phyloP scores from a whole-genome alignment of 1,284 basidiomycete genomes.

The Chondrostereum purpureum region DNA sequence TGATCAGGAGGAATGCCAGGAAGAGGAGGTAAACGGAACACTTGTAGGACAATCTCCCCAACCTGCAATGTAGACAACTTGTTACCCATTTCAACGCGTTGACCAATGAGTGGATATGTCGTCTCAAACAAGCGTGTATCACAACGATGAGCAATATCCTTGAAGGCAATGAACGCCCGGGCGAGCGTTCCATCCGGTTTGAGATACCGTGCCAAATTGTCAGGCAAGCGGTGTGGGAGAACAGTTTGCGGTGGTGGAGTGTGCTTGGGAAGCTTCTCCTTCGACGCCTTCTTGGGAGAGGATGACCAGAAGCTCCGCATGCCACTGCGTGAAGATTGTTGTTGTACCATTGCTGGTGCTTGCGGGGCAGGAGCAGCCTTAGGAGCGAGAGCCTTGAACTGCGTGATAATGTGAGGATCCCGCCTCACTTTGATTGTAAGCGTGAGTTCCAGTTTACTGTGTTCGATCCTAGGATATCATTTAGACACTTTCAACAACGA shows the following conservation, averaged over 20 bases:
- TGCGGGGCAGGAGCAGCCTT: constrained; percentile 27
- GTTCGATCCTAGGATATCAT: constrained; percentile 57
- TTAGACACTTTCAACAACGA: background rate
- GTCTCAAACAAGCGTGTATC: constrained; percentile 81
- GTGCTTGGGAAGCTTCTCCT: constrained; percentile 35
- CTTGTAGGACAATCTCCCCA: constrained; percentile 79
- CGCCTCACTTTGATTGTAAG: constrained; percentile 77
- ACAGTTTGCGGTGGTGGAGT: constrained; percentile 30
- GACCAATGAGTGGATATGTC: constrained; percentile 76
- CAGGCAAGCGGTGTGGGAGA: constrained; percentile 35
- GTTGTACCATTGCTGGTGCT: constrained; percentile 35
- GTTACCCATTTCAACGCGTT: constrained; percentile 53
- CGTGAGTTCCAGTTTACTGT: constrained; percentile 87
- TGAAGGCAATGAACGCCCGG: constrained; percentile 79
- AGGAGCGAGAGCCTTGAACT: constrained; percentile 56
- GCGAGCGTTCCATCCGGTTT: constrained; percentile 76
- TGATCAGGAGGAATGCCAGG: constrained; percentile 74
- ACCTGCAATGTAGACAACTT: constrained; percentile 55
- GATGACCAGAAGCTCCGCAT: constrained; percentile 73
- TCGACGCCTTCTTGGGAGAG: constrained; percentile 65
- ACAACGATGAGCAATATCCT: constrained; percentile 75
- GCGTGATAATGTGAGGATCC: constrained; percentile 73
- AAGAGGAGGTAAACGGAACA: constrained; percentile 86
- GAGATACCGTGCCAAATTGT: constrained; percentile 79
- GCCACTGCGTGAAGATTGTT: constrained; percentile 48